Evolutionary conservation across 495 filamentous ascomycete genomes (phyloP).

Genomic region (Cryomyces antarcticus): DNA sequence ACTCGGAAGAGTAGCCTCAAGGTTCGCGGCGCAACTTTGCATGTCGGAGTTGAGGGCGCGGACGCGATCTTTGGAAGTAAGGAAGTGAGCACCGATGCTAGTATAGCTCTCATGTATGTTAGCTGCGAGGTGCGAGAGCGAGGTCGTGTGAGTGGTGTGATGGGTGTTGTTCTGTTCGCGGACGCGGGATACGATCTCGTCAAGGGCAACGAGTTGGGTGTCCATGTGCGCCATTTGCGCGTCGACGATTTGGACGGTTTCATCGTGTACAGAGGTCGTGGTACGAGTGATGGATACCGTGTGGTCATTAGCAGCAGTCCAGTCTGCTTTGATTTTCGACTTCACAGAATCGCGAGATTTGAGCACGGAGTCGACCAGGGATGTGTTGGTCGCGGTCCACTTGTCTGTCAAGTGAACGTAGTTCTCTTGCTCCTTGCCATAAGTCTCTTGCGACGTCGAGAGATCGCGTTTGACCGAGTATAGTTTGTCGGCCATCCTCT

Average conservation of each 20-base stretch:
- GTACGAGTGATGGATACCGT: constrained; percentile 59
- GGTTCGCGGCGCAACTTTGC: constrained; percentile 25
- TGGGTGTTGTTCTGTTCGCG: constrained; percentile 61
- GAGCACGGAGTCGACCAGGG: constrained; percentile 46
- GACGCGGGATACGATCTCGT: constrained; percentile 75
- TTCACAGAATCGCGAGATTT: constrained; percentile 59
- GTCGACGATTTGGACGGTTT: constrained; percentile 77
- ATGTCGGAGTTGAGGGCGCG: constrained; percentile 43
- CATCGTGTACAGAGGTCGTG: constrained; percentile 75
- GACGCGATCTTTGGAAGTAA: constrained; percentile 37
- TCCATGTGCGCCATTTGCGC: constrained; percentile 74
- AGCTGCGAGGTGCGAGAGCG: constrained; percentile 35
- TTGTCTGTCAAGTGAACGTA: constrained; percentile 53
- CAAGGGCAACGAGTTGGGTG: constrained; percentile 67
- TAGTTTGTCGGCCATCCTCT: constrained; percentile 44
- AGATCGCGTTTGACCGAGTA: constrained; percentile 40
- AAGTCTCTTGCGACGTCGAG: constrained; percentile 21
- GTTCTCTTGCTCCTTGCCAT: constrained; percentile 38
- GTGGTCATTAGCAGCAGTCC: constrained; percentile 61
- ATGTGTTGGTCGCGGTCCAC: constrained; percentile 51
- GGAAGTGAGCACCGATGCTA: constrained; percentile 44
- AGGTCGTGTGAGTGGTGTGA: constrained; percentile 41
- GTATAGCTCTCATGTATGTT: constrained; percentile 51
- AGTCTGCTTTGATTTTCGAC: constrained; percentile 67
- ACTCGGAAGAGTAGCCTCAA: constrained; percentile 35